Percentiles rank a stretch among this genome's conserved stretches.
These are phyloP conservation scores for Phanerodontia chrysosporium DNA, from an alignment of 768 basidiomycete genomes.

Conservation along the genomic window DNA sequence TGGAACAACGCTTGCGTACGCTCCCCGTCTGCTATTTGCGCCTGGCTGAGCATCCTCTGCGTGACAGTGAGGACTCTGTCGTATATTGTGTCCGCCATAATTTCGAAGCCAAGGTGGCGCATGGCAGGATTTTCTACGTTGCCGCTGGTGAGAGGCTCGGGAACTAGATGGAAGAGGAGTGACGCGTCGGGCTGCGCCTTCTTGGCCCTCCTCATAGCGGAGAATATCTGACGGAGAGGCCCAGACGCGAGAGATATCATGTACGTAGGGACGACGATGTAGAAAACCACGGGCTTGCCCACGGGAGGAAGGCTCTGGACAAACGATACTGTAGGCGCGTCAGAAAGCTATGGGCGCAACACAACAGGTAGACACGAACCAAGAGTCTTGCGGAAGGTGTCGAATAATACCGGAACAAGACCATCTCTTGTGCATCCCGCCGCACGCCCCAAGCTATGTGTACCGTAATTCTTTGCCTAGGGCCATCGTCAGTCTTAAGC, in stretches of 20 bases:
- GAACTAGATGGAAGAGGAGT: slow-evolving; percentile 69
- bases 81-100: slow-evolving; percentile 63
- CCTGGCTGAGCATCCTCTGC: slow-evolving; percentile 49
- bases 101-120: slow-evolving; percentile 40
- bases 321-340: slow-evolving; percentile 41
- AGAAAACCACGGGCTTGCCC: slow-evolving; percentile 51
- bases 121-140: slow-evolving; percentile 41
- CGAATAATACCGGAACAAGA: slow-evolving; percentile 58
- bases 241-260: slow-evolving; percentile 63
- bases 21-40: slow-evolving; percentile 50
- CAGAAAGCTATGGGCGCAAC: slow-evolving; percentile 3
- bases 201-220: slow-evolving; percentile 53
- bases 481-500: slow-evolving; percentile 13
- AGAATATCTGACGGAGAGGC: slow-evolving; percentile 64
- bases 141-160: slow-evolving; percentile 54
- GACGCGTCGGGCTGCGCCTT: slow-evolving; percentile 43
- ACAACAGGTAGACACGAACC: slow-evolving; percentile 32
- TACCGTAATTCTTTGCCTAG: slow-evolving; percentile 62
- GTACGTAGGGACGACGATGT: slow-evolving; percentile 59
- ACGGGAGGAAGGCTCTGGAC: slow-evolving; percentile 37
- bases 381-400: slow-evolving; percentile 66
- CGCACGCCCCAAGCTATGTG: slow-evolving; percentile 49
- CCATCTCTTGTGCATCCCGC: slow-evolving; percentile 47
- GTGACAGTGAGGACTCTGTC: slow-evolving; percentile 62
- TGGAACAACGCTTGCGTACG: slow-evolving; percentile 56